These are phyloP conservation scores for Apophysomyces elegans DNA, from an alignment of 371 early-diverging fungal genomes.

Conservation along the genomic window DNA sequence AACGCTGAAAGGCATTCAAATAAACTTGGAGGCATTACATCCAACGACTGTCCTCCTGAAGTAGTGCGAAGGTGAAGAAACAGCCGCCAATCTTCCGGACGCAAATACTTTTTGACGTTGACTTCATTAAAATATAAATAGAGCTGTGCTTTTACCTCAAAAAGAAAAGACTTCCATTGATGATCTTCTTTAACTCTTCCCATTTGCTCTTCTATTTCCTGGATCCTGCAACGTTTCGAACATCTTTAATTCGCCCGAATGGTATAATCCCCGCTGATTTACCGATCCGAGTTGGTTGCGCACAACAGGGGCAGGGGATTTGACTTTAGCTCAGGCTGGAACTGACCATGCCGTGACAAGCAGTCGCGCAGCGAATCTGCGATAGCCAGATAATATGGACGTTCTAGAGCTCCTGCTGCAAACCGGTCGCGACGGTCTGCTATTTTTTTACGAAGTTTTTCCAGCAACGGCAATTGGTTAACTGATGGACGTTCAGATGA, in stretches of 20 bases:
- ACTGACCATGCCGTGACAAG: conserved; percentile 3
- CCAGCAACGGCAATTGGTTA: neutral
- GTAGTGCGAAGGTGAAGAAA: conserved; percentile 31
- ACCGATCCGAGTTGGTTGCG: conserved; percentile 18
- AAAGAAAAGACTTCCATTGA: conserved; percentile 9
- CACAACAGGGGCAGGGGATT: conserved; percentile 17
- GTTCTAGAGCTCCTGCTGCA: conserved; percentile 12
- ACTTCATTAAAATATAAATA: neutral
- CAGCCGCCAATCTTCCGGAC: conserved; percentile 26
- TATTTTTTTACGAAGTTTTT: neutral
- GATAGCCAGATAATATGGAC: conserved; percentile 17
- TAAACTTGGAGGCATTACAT: conserved; percentile 30
- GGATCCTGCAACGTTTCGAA: neutral
- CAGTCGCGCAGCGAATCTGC: conserved; percentile 14
- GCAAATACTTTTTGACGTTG: conserved; percentile 12
- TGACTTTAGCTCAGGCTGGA: conserved; percentile 4
- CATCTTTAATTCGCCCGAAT: neutral
- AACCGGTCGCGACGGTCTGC: neutral
- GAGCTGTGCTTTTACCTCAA: conserved; percentile 10
- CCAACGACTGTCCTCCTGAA: conserved; percentile 17
- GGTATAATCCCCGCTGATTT: neutral
- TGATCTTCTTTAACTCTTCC: neutral
- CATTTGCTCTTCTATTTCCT: conserved; percentile 4
- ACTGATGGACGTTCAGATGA: neutral
- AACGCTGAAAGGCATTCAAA: conserved; percentile 28